These are phyloP conservation scores for Cryptosporidium felis DNA, from an alignment of 169 alveolate genomes.

Conservation along the genomic window DNA sequence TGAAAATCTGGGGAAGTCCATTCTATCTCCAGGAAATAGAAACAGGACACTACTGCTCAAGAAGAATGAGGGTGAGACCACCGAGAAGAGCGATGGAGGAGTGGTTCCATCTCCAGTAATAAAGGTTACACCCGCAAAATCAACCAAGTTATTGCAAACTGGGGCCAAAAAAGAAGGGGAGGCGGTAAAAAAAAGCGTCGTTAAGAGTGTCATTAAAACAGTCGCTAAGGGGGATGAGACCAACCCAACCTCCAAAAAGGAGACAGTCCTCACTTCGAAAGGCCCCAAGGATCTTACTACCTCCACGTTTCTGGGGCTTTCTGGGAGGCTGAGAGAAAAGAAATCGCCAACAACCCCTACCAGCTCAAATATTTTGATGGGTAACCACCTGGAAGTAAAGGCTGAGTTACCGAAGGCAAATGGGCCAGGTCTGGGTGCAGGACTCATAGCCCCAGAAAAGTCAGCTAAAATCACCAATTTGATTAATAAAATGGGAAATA, in stretches of 20 bases:
- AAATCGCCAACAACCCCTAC: too few species aligned
- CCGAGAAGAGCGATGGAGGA: background rate
- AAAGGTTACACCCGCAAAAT: slow-evolving; percentile 16
- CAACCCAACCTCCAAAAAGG: background rate
- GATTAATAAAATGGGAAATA: background rate
- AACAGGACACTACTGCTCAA: slow-evolving; percentile 23
- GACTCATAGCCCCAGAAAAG: background rate
- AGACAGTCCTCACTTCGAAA: background rate
- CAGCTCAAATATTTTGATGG: too few species aligned
- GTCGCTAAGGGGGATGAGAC: background rate
- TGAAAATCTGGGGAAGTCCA: slow-evolving; percentile 10
- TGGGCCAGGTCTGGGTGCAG: background rate
- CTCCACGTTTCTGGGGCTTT: slow-evolving; percentile 12
- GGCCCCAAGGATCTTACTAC: background rate
- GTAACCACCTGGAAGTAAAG: background rate
- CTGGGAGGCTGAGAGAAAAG: slow-evolving; percentile 27
- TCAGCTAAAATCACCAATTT: background rate
- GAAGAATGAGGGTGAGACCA: background rate
- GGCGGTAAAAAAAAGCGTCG: background rate
- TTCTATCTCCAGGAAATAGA: slow-evolving; percentile 43
- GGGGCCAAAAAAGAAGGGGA: background rate
- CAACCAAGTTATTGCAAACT: background rate
- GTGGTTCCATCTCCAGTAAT: background rate
- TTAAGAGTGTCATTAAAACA: background rate
- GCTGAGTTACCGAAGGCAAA: background rate